phyloP scores from a whole-genome alignment of 345 rosid species.

The Moringa oleifera region DNA sequence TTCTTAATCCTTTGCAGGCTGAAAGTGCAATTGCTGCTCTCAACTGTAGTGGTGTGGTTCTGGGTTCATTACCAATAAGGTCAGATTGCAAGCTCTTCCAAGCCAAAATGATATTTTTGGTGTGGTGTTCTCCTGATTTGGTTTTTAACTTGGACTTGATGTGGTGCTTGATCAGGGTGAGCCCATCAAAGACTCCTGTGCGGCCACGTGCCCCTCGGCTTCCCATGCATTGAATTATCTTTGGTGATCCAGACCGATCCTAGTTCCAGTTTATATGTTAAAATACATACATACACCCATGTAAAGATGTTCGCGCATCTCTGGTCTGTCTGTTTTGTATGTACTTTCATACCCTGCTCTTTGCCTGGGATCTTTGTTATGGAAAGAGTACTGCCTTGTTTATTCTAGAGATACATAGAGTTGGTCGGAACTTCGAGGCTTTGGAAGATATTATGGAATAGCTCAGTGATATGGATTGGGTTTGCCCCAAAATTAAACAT shows the following conservation, averaged over 20 bases:
- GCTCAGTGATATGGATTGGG: background rate
- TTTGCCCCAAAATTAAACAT: background rate
- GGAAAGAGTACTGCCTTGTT: conserved; percentile 24
- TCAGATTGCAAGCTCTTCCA: conserved; percentile 18
- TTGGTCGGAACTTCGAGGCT: conserved; percentile 35
- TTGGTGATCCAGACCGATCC: conserved; percentile 8
- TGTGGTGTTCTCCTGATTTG: background rate
- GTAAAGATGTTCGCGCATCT: conserved; percentile 31
- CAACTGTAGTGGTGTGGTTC: conserved; percentile 88
- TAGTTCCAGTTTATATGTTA: conserved; percentile 22
- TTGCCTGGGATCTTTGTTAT: conserved; percentile 16
- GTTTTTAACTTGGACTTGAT: background rate
- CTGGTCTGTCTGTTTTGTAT: conserved; percentile 22
- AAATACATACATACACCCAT: conserved; percentile 28
- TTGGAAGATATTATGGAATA: conserved; percentile 18
- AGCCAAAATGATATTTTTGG: too few relatives aligned
- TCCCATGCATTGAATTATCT: conserved; percentile 47
- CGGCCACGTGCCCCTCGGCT: conserved; percentile 84
- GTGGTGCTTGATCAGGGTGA: conserved; percentile 51
- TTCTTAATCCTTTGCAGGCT: conserved; percentile 44
- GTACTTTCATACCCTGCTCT: conserved; percentile 9
- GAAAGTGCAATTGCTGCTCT: conserved; percentile 98
- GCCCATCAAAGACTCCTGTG: conserved; percentile 98
- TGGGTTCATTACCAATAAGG: conserved; percentile 93
- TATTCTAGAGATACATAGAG: conserved; percentile 28